Evolutionary conservation across 1,139 yeast genomes (phyloP), one percentile per base, ranked within the genome.

Genomic region (Candida sp.): DNA sequence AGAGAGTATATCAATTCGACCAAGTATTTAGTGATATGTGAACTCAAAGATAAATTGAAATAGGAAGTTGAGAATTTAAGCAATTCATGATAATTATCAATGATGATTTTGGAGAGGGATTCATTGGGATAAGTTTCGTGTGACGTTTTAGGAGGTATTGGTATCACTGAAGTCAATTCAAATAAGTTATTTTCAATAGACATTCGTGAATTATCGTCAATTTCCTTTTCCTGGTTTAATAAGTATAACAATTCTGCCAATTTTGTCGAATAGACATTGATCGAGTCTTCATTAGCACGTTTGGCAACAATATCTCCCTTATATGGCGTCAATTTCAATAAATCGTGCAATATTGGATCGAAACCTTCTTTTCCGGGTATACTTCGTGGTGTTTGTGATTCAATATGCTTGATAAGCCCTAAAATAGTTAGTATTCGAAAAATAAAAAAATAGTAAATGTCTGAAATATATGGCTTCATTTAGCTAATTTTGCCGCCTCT

Each of bases 1-100:
- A 73, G 55, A 6, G 64, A 55, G 49, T 73, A 71, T 7, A 73
- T 57, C 34, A 73, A 48, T 39, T 66, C 70, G 19, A 73, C 79
- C 45, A 68, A 51, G 46, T 58, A 73, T 42, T 63, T 63, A 9
- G 75, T 72, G 19, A 71, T 52, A 35, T 64, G 72, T 5, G 74
- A 60, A 3, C 75, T 56, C n/a, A 73, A 53, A 1, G 74, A 58
- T 38, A 73, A 50, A 50, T 72, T 71, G 51, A 64, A 64, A 49
- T 73, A 72, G 38, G 63, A 57, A 3, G 69, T 57, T 5, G 68
- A 57, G 39, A 71, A 63, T 45, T 54, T 52, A 40, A 64, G 50
- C 12, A 73, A 52, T 5, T 53, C 51, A 23, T 56, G 55, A 49
- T 64, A 73, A 50, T 73, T 73, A 43, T 73, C 79, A 11, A 73